phyloP scores from a whole-genome alignment of 139 green algal species.

The Picochlorum sp. region DNA sequence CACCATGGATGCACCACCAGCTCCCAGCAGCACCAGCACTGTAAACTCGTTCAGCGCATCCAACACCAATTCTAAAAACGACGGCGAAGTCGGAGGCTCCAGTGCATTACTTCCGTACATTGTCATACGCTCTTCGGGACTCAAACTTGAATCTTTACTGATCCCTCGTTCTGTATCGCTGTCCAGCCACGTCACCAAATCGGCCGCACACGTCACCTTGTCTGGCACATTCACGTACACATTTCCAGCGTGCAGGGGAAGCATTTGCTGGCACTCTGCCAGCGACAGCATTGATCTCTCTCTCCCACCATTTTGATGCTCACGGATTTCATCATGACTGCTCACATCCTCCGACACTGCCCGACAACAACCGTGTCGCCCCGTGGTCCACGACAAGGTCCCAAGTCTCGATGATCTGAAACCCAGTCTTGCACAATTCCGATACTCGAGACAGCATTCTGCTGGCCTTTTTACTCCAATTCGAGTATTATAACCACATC shows the following conservation, averaged over 20 bases:
- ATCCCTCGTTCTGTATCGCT: background rate
- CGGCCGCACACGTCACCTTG: background rate
- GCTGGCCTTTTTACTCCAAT: too few species aligned
- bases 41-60: slow-evolving; percentile 36
- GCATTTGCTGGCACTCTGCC: background rate
- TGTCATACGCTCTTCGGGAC: background rate
- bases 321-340: background rate
- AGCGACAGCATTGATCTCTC: background rate
- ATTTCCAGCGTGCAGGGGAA: background rate
- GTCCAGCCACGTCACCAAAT: background rate
- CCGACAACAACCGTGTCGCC: too few species aligned
- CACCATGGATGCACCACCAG: slow-evolving; percentile 37
- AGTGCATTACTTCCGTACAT: background rate
- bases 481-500: too few species aligned
- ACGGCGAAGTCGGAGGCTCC: background rate
- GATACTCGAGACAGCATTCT: too few species aligned
- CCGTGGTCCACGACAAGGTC: too few species aligned
- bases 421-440: too few species aligned
- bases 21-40: slow-evolving; percentile 43
- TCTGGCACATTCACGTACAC: background rate
- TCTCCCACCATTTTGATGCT: background rate
- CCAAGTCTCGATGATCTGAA: too few species aligned
- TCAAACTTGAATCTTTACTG: background rate
- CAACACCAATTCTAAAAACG: background rate
- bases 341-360: background rate